These are phyloP conservation scores for Pyrenula massariospora DNA, from an alignment of 495 filamentous ascomycete species.

Conservation along the genomic window DNA sequence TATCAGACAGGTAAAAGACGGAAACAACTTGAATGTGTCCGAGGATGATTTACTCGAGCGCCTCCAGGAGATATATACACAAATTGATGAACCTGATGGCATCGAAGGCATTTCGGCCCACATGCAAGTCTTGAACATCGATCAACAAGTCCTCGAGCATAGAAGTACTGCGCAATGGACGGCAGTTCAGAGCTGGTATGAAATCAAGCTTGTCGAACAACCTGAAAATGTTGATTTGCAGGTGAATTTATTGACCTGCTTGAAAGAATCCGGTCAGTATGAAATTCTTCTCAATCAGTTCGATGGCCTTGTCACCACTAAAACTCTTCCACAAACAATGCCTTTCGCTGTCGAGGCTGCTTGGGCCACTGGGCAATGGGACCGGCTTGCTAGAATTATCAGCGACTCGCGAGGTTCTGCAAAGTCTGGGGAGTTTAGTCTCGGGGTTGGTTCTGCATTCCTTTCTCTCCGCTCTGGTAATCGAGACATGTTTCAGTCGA, in stretches of 20 bases:
- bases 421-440: conserved; percentile 64
- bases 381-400: conserved; percentile 47
- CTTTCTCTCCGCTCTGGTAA: conserved; percentile 48
- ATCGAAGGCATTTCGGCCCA: conserved; percentile 88
- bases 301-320: conserved; percentile 55
- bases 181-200: conserved; percentile 97
- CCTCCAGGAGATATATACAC: conserved; percentile 85
- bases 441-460: conserved; percentile 64
- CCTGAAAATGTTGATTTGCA: conserved; percentile 69
- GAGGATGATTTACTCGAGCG: conserved; percentile 49
- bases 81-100: conserved; percentile 95
- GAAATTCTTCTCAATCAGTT: conserved; percentile 77
- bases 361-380: conserved; percentile 79
- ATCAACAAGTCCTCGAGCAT: conserved; percentile 87
- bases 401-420: conserved; percentile 24
- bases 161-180: conserved; percentile 91
- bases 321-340: conserved; percentile 41
- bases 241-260: conserved; percentile 71
- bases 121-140: conserved; percentile 66
- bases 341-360: conserved; percentile 81
- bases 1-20: conserved; percentile 34
- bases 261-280: conserved; percentile 82
- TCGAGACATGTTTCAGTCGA: conserved; percentile 39
- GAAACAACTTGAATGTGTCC: conserved; percentile 20
- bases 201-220: conserved; percentile 67